phyloP scores from a whole-genome alignment of 176 grass and related monocot species.

The Carex myosuroides region DNA sequence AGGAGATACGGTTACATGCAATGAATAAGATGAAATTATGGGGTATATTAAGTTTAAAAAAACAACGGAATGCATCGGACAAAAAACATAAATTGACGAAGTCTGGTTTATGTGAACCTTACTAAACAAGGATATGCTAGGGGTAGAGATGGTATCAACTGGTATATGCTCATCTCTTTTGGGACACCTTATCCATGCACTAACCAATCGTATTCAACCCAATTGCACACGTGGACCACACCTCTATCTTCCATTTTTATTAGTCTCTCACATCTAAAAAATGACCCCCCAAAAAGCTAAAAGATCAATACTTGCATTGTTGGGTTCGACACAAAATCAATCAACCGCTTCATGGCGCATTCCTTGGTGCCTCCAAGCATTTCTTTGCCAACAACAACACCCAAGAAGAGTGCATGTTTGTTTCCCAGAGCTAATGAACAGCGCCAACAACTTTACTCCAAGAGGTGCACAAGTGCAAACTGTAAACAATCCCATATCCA shows the following conservation, averaged over 20 bases:
- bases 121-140: background rate
- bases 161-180: slow-evolving; percentile 35
- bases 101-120: too few relatives aligned
- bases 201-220: slow-evolving; percentile 40
- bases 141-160: background rate
- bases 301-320: background rate
- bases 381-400: background rate
- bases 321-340: background rate
- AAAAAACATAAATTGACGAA: background rate
- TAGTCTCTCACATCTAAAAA: background rate
- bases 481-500: background rate
- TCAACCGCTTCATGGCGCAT: slow-evolving; percentile 27
- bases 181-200: slow-evolving; percentile 38
- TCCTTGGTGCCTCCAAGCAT: slow-evolving; percentile 23
- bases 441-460: background rate
- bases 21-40: background rate
- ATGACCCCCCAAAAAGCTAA: background rate
- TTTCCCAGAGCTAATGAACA: background rate
- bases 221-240: slow-evolving; percentile 17
- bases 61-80: background rate
- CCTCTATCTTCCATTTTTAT: slow-evolving; percentile 29
- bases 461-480: background rate
- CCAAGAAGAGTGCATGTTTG: background rate
- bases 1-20: background rate
- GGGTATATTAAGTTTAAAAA: background rate